Base-by-base conservation (phyloP, 164 flowering plant genomes). In the Stephania japonica region DNA sequence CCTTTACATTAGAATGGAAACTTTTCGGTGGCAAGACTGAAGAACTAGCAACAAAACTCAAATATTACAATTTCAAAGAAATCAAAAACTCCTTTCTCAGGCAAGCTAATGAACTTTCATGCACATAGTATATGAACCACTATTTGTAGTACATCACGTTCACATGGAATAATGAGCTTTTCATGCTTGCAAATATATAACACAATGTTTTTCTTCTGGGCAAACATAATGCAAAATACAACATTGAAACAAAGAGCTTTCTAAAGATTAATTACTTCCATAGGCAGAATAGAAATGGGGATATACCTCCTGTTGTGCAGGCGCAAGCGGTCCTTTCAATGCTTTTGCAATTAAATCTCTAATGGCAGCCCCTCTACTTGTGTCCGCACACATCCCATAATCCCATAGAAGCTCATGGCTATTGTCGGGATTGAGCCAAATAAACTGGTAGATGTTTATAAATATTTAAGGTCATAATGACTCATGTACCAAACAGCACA, bases 311-410 rank as follows among this genome's bases (percentile, higher is more conserved):
- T 88, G 94, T 78, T 96, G 97, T 19, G 87, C 76, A 77, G 97
- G 97, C 12, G 80, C 86, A 78, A 96, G 95, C 68, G 98, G 84
- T 61, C 91, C 97, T 79, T 91, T 91, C 76, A 93, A 75, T 23
- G 99, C 97, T 84, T 89, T 96, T 44, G 88, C 84, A 74, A 96
- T 89, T 65, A 91, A 82, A 84, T 92, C 98, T 77, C 95, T 87
- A 69, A 93, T 87, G n/a, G 92, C 92, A 49, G 88, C 92, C 41
- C 95, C 97, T 82, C 88, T 87, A 78, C 95, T 96, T 59, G 96
- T 90, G 81, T 96, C 99, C 77, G 96, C 98, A 83, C 97, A 96
- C 99, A 96, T 96, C 25, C 91, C 90, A 81, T 88, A 82, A 80
- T 96, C 99, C 99, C 99, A 96, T 66, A 85, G 73, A 49, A 92